phyloP scores from a whole-genome alignment of 345 rosid genomes.

The Firmiana major region DNA sequence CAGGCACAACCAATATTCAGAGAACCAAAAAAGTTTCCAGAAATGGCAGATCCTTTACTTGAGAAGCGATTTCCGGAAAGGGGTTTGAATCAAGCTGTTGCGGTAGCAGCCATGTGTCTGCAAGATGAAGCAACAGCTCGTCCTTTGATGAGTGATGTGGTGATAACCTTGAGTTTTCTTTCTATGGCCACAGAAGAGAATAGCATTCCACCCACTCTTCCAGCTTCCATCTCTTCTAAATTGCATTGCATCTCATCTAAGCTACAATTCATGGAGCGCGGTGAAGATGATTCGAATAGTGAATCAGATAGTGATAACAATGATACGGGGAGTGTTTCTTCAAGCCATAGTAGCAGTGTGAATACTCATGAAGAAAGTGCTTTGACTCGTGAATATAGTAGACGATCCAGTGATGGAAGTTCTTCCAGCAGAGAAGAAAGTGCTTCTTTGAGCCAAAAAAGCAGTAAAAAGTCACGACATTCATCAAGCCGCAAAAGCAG shows the following conservation, averaged over 20 bases:
- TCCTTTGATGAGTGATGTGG: conserved; percentile 72
- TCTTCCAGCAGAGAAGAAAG: too few relatives aligned
- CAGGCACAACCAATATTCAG: conserved; percentile 69
- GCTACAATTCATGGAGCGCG: neutral
- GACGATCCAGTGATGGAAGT: conserved; percentile 14
- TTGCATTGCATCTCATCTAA: neutral
- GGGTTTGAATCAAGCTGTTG: conserved; percentile 79
- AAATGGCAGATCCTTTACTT: conserved; percentile 73
- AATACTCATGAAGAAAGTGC: neutral
- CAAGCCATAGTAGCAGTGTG: conserved; percentile 10
- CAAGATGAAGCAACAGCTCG: conserved; percentile 77
- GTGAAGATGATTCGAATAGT: neutral
- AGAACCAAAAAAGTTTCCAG: conserved; percentile 65
- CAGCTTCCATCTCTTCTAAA: conserved; percentile 8
- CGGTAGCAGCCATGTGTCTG: conserved; percentile 84
- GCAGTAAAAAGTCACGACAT: too few relatives aligned
- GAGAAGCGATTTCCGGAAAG: conserved; percentile 50
- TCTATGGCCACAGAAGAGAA: conserved; percentile 21
- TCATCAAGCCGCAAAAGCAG: too few relatives aligned
- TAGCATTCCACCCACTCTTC: neutral
- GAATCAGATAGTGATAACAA: neutral
- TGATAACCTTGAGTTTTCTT: conserved; percentile 70
- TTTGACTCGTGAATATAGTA: neutral
- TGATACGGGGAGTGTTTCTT: conserved; percentile 9
- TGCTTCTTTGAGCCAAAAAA: too few relatives aligned